A percentile compares a stretch with the other conserved stretches of the same genome.
Evolutionary conservation across 2,329 filamentous ascomycete species (phyloP).

Genomic region (Cladosporium sp.): DNA sequence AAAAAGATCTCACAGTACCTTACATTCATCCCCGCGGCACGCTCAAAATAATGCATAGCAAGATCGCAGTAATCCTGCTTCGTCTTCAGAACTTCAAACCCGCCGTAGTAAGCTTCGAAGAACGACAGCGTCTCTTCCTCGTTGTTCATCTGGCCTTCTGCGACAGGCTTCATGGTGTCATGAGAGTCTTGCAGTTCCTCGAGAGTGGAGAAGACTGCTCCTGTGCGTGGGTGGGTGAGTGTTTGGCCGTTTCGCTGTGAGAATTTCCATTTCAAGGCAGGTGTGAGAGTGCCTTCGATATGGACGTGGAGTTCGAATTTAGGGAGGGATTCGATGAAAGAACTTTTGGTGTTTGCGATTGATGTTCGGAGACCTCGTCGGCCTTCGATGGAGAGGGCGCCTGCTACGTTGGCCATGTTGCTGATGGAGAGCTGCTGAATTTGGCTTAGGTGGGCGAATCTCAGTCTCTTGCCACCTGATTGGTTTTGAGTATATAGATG

Average conservation of each 20-base stretch:
- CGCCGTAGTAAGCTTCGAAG: constrained; percentile 27
- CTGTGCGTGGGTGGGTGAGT: constrained; percentile 19
- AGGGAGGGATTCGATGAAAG: constrained; percentile 42
- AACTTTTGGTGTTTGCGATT: constrained; percentile 8
- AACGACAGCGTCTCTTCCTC: constrained; percentile 21
- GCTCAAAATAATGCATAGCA: constrained; percentile 41
- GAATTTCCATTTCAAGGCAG: constrained; percentile 45
- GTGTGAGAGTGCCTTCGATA: constrained; percentile 49
- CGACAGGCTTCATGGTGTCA: constrained; percentile 22
- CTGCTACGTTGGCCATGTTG: constrained; percentile 18
- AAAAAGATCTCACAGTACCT: constrained; percentile 47
- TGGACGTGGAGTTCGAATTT: constrained; percentile 52
- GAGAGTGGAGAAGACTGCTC: constrained; percentile 28
- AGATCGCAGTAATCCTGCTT: constrained; percentile 44
- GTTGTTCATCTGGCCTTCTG: constrained; percentile 21
- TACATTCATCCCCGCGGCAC: constrained; percentile 40
- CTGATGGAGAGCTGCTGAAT: background rate
- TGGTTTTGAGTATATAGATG: background rate
- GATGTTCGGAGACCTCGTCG: constrained; percentile 7
- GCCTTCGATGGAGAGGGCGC: constrained; percentile 15
- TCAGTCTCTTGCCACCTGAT: background rate
- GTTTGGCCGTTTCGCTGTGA: constrained; percentile 39
- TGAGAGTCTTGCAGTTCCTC: constrained; percentile 39
- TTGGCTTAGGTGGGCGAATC: background rate
- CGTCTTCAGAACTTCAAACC: constrained; percentile 37